Percentiles rank a stretch among this genome's conserved stretches.
Conservation (phyloP, 805 yeast genomes). For the Saccharomycopsis lassenensis region DNA sequence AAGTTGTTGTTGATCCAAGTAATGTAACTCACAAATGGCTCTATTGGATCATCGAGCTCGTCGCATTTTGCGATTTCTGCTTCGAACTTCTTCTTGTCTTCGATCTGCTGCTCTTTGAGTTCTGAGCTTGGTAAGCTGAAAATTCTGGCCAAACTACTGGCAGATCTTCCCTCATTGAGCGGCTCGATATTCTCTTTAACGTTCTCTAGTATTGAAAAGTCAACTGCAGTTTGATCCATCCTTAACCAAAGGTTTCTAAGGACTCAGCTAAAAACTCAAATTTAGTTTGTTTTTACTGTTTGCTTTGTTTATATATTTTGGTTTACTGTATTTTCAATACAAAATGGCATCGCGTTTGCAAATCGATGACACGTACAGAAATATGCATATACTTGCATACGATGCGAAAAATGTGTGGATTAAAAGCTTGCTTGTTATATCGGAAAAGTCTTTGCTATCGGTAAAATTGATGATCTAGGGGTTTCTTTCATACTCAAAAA, state of each 20-base stretch:
- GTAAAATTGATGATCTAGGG: no score
- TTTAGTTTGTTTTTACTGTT: no score
- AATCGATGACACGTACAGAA: no score
- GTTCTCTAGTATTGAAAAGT: conserved; percentile 37
- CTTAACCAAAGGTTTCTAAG: background rate
- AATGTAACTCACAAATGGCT: conserved; percentile 62
- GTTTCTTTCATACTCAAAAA: no score
- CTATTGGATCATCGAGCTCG: conserved; percentile 76
- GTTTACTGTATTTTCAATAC: no score
- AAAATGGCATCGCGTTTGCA: no score
- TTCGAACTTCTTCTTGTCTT: conserved; percentile 40
- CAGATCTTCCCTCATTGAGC: conserved; percentile 58
- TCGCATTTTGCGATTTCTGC: conserved; percentile 36
- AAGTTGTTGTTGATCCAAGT: conserved; percentile 56
- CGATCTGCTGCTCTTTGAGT: conserved; percentile 22
- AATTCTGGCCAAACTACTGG: conserved; percentile 38
- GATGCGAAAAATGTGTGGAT: no score
- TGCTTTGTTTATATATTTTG: no score
- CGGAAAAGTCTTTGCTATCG: no score
- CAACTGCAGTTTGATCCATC: conserved; percentile 9
- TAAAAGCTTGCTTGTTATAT: no score
- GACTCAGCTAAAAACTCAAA: no score
- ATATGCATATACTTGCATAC: no score
- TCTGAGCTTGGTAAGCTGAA: conserved; percentile 24
- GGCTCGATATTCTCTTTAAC: conserved; percentile 76